Evolutionary conservation across 2,329 filamentous ascomycete genomes (phyloP).

Genomic region (Aspergillus spinulosporus): DNA sequence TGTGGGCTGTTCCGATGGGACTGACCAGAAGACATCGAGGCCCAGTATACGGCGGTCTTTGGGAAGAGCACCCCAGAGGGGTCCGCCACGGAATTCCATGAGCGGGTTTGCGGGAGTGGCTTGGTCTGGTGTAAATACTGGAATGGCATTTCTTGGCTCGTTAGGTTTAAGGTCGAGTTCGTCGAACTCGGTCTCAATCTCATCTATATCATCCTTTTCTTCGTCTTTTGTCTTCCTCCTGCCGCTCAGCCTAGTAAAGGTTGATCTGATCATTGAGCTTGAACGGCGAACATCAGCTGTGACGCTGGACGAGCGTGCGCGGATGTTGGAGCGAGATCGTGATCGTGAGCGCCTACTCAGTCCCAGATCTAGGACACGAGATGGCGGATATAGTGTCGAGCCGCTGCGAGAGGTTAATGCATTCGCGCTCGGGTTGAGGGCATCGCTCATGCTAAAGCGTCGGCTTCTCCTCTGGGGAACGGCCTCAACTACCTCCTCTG

Average conservation of each 20-base stretch:
- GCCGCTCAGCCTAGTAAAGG: conserved; percentile 14
- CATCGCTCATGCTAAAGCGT: conserved; percentile 32
- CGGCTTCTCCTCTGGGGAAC: conserved; percentile 15
- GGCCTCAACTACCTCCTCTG: background rate
- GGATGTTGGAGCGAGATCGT: conserved; percentile 16
- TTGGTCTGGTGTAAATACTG: conserved; percentile 15
- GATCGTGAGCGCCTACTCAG: conserved; percentile 15
- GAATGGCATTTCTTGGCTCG: background rate
- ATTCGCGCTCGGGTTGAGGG: conserved; percentile 8
- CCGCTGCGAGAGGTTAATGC: background rate
- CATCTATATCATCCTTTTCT: background rate
- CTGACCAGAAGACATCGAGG: conserved; percentile 41
- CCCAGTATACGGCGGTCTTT: conserved; percentile 28
- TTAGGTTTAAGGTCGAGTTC: background rate
- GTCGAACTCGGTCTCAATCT: background rate
- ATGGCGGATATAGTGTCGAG: background rate
- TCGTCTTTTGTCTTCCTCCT: conserved; percentile 1
- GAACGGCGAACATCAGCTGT: conserved; percentile 13
- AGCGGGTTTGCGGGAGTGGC: conserved; percentile 27
- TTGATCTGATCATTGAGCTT: conserved; percentile 18
- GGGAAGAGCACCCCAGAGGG: conserved; percentile 33
- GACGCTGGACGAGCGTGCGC: conserved; percentile 13
- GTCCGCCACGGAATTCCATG: conserved; percentile 32
- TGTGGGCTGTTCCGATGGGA: conserved; percentile 17
- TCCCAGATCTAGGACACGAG: conserved; percentile 11